Base-by-base conservation (phyloP, 2,329 filamentous ascomycete genomes). In the Sphaerostilbella broomeana region DNA sequence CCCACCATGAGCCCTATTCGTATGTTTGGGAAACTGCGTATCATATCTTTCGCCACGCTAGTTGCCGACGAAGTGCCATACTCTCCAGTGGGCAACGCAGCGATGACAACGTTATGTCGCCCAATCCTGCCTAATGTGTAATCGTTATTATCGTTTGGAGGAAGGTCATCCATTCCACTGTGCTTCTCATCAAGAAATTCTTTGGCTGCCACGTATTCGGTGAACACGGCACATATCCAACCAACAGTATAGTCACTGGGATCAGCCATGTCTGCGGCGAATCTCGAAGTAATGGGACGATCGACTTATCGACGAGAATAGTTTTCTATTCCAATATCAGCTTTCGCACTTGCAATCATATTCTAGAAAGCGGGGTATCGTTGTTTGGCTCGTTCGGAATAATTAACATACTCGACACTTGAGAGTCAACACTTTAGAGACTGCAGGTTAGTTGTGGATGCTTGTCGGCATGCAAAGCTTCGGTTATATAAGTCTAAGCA, bases 151-250 rank as follows among this genome's bases (percentile, higher is more conserved):
- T 43, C 41, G 53, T 49, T 11, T 44, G 18, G 6, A 4, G 40
- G 28, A 8, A 43, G 30, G 16, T 19, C 4, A n/a, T 13, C 12
- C 6, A 25, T 22, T 8, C 17, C 18, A 7, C 4, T 12, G 27
- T 61, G 49, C n/a, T 42, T 33, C 13, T 51, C 44, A 35, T 62
- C 57, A 1, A 62, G 51, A 48, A 59, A 49, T n/a, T 41, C 50
- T 36, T 46, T 43, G 2, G 54, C 51, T 2, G 56, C 58, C 4
- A 54, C 48, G 24, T 55, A 48, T 40, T 63, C 59, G 31, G 51
- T 21, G 1, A 48, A 48, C 4, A 63, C 44, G 3, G 57, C 58
- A 40, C 56, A 56, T 6, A 62, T 40, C 58, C 58, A 63, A 31
- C 51, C 57, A 6, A 61, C 48, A 3, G 50, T 54, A 32, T 60